A percentile compares a stretch with the other conserved stretches of the same genome.
Evolutionary conservation across 495 filamentous ascomycete species (phyloP).

Genomic region (Hypoxylon lienhwacheense): DNA sequence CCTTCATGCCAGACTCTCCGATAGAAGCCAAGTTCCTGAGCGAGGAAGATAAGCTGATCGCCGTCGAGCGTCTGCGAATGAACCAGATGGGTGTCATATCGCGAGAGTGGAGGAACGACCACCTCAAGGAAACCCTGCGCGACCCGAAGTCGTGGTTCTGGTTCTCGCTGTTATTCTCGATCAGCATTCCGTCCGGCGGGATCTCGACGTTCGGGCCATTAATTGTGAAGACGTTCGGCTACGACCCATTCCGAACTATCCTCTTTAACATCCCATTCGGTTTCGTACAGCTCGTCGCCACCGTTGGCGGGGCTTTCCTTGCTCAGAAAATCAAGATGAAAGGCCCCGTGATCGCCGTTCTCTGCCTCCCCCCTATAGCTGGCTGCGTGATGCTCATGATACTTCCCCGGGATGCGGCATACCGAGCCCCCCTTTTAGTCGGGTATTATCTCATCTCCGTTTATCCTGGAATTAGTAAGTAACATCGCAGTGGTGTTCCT

Average conservation of each 20-base stretch:
- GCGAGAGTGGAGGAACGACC: conserved; percentile 63
- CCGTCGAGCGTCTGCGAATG: conserved; percentile 55
- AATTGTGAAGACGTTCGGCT: conserved; percentile 63
- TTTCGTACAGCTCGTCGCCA: conserved; percentile 61
- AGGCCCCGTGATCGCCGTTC: conserved; percentile 54
- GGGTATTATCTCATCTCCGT: conserved; percentile 68
- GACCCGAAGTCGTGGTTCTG: conserved; percentile 65
- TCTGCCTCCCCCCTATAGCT: conserved; percentile 60
- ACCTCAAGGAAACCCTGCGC: conserved; percentile 57
- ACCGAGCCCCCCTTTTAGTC: conserved; percentile 55
- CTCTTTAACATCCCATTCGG: conserved; percentile 67
- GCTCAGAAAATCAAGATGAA: conserved; percentile 59
- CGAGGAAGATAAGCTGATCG: conserved; percentile 54
- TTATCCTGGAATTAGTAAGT: conserved; percentile 57
- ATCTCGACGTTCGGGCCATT: conserved; percentile 65
- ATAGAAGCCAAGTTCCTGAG: conserved; percentile 58
- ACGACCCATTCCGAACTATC: conserved; percentile 59
- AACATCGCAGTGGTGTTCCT: conserved; percentile 25
- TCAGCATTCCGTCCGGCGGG: conserved; percentile 62
- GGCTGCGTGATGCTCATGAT: conserved; percentile 59
- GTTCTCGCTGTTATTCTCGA: conserved; percentile 57
- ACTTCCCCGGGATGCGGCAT: conserved; percentile 47
- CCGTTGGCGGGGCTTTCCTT: conserved; percentile 58
- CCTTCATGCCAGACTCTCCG: conserved; percentile 60
- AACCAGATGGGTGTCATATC: conserved; percentile 64